These are phyloP conservation scores for Avena atlantica DNA, from an alignment of 176 grass and related monocot species.

Conservation along the genomic window DNA sequence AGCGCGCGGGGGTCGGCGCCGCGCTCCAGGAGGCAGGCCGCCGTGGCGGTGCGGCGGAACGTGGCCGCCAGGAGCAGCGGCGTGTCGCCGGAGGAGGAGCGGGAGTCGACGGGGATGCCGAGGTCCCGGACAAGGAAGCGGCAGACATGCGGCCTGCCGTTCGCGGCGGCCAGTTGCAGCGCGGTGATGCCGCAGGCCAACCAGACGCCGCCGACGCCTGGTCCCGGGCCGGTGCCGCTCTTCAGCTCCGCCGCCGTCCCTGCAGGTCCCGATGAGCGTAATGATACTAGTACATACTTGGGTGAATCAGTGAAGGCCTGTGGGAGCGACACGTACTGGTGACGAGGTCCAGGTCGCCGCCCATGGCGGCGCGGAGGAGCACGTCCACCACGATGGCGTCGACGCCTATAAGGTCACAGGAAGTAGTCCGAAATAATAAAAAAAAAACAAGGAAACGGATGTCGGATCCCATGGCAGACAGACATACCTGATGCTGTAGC, in stretches of 20 bases:
- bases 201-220: neutral
- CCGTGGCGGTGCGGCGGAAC: neutral
- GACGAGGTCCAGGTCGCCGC: no score
- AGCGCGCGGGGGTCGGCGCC: neutral
- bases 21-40: slow-evolving; percentile 33
- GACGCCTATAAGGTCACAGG: neutral
- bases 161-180: slow-evolving; percentile 30
- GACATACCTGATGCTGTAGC: neutral
- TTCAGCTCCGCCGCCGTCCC: slow-evolving; percentile 2
- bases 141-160: slow-evolving; percentile 11
- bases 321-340: neutral
- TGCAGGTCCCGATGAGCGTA: neutral
- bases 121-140: slow-evolving; percentile 3
- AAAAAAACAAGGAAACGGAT: neutral
- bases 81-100: neutral
- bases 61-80: neutral
- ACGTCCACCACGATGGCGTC: neutral
- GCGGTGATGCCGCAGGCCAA: neutral
- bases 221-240: neutral
- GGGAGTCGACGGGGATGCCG: slow-evolving; percentile 18
- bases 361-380: neutral
- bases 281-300: neutral
- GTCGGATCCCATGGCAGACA: neutral
- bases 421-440: neutral
- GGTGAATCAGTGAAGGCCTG: neutral